Evolutionary conservation across 2,329 filamentous ascomycete genomes (phyloP).

Genomic region (Nigrospora sphaerica): DNA sequence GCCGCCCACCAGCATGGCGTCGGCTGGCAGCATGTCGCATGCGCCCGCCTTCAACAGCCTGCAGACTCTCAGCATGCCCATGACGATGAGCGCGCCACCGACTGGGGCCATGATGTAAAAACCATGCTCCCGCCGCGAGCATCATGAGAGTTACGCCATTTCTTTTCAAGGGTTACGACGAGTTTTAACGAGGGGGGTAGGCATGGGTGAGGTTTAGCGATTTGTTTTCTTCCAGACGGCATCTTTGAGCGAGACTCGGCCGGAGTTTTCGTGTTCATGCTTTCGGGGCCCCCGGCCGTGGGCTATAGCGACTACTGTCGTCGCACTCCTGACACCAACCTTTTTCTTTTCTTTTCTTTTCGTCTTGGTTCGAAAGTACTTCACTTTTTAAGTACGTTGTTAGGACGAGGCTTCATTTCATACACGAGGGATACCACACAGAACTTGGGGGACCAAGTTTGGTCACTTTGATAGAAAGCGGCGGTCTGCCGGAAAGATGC

Average conservation of each 20-base stretch:
- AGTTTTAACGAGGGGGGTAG: constrained; percentile 4
- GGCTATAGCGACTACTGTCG: too few relatives aligned
- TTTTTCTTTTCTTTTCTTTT: constrained; percentile 4
- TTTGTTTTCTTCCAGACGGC: constrained; percentile 10
- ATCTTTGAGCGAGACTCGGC: constrained; percentile 6
- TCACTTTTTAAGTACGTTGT: not conserved
- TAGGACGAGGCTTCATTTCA: constrained; percentile 2
- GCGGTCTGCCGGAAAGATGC: constrained; percentile 1
- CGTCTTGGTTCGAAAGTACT: constrained; percentile 2
- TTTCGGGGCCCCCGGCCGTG: not conserved
- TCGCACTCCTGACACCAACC: too few relatives aligned
- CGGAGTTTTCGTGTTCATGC: constrained; percentile 1
- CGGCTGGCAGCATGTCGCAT: constrained; percentile 19
- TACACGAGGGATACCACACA: constrained; percentile 6
- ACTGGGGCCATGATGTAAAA: constrained; percentile 29
- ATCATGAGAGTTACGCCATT: constrained; percentile 13
- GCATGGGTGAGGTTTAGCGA: constrained; percentile 8
- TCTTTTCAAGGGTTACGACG: constrained; percentile 8
- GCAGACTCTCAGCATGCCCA: constrained; percentile 57
- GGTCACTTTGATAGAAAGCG: constrained; percentile 5
- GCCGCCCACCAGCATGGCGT: constrained; percentile 15
- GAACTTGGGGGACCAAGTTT: constrained; percentile 1
- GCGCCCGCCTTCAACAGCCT: constrained; percentile 46
- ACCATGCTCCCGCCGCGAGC: not conserved
- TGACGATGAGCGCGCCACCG: constrained; percentile 51